A percentile compares a stretch with the other conserved stretches of the same genome.
Evolutionary conservation across 2,329 filamentous ascomycete genomes (phyloP).

Genomic region (Aureobasidium sp.): DNA sequence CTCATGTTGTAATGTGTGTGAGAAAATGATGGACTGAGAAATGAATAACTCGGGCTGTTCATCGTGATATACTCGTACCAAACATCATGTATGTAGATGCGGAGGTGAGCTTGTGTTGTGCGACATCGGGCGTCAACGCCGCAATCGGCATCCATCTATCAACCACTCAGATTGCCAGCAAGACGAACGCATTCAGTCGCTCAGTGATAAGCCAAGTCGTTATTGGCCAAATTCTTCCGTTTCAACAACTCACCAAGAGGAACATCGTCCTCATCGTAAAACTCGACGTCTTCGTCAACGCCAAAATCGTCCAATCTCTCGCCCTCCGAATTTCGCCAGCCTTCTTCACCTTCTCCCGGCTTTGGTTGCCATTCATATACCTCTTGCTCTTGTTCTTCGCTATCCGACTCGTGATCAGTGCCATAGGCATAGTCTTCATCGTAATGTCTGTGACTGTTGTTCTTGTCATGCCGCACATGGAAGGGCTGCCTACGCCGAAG

Average conservation of each 20-base stretch:
- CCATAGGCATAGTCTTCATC: slow-evolving; percentile 22
- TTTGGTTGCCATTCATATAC: slow-evolving; percentile 21
- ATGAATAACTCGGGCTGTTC: too few species aligned
- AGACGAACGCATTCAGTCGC: not conserved
- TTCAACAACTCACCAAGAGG: slow-evolving; percentile 62
- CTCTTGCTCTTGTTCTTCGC: slow-evolving; percentile 31
- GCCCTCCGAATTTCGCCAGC: slow-evolving; percentile 70
- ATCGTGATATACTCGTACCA: not conserved
- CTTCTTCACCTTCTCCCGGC: slow-evolving; percentile 43
- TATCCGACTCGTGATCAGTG: slow-evolving; percentile 35
- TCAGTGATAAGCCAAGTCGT: not conserved
- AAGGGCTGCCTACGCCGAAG: slow-evolving; percentile 36
- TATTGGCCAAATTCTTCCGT: slow-evolving; percentile 36
- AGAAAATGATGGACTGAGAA: too few species aligned
- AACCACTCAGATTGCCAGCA: not conserved
- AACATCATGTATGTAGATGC: not conserved
- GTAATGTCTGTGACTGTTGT: not conserved
- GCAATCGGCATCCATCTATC: not conserved
- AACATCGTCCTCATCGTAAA: slow-evolving; percentile 60
- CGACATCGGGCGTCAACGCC: slow-evolving; percentile 5
- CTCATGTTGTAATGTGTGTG: not conserved
- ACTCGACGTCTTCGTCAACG: slow-evolving; percentile 69
- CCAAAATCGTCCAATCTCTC: slow-evolving; percentile 70
- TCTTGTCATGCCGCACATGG: slow-evolving; percentile 34
- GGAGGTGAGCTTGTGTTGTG: not conserved